Percentiles rank a stretch among this genome's conserved stretches.
These are phyloP conservation scores for Fusarium sp. DNA, from an alignment of 2,329 filamentous ascomycete genomes.

Conservation along the genomic window DNA sequence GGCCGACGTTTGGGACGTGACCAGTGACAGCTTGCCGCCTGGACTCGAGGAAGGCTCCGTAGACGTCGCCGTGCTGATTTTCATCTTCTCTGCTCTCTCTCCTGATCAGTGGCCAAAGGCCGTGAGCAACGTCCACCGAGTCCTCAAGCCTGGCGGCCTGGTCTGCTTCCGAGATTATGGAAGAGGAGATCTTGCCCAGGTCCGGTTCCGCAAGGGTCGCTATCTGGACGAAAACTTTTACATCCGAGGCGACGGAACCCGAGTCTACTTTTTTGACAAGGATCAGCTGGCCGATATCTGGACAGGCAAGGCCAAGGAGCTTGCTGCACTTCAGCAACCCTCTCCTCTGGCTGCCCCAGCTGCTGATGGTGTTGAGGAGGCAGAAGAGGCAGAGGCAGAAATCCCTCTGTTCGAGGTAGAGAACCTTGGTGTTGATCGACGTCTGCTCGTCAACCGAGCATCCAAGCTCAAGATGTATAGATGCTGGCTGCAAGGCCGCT, in stretches of 20 bases:
- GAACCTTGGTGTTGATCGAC: conserved; percentile 85
- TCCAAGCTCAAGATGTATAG: conserved; percentile 97
- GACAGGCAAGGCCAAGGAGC: conserved; percentile 60
- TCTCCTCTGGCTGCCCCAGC: background rate
- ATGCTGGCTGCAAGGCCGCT: conserved; percentile 92
- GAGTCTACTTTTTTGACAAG: conserved; percentile 96
- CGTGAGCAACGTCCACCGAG: conserved; percentile 81
- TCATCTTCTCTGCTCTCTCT: conserved; percentile 94
- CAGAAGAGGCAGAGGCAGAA: conserved; percentile 34
- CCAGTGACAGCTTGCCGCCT: conserved; percentile 79
- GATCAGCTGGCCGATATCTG: conserved; percentile 86
- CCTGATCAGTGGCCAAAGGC: conserved; percentile 87
- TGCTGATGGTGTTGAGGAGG: conserved; percentile 7
- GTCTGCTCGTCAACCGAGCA: conserved; percentile 92
- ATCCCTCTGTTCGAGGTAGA: conserved; percentile 73
- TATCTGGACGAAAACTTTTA: conserved; percentile 99
- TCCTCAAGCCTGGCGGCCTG: conserved; percentile 92
- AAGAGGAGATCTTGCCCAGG: conserved; percentile 93
- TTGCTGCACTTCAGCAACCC: conserved; percentile 13
- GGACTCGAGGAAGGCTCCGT: conserved; percentile 82
- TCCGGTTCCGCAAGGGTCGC: conserved; percentile 94
- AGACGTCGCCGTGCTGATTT: conserved; percentile 93
- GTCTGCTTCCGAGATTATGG: conserved; percentile 98
- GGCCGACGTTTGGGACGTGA: conserved; percentile 95
- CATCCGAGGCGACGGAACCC: conserved; percentile 91